Percentiles rank a stretch among this genome's conserved stretches.
Evolutionary conservation across 306 rosid species (phyloP).

Genomic region (Rosa rugosa): DNA sequence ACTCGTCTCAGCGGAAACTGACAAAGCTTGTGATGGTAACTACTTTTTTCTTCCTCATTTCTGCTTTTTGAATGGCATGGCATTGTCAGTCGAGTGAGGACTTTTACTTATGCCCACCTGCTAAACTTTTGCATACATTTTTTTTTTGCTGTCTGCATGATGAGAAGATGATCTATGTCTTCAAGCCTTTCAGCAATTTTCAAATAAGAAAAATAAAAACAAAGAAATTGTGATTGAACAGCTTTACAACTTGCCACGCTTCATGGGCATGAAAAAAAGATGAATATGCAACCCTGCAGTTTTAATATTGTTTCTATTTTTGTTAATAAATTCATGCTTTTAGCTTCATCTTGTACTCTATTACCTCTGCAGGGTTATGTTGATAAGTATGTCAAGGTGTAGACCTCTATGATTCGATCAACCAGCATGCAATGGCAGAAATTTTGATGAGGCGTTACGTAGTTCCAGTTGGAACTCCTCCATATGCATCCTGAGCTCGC

Average conservation of each 20-base stretch:
- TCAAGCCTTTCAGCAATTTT: neutral
- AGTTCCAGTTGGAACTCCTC: neutral
- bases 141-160: neutral
- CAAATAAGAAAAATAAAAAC: neutral
- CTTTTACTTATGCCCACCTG: neutral
- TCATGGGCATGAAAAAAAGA: neutral
- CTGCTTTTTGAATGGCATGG: slow-evolving; percentile 9
- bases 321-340: neutral
- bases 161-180: neutral
- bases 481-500: neutral
- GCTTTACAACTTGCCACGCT: neutral
- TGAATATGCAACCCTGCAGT: neutral
- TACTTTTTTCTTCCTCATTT: slow-evolving; percentile 22
- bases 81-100: slow-evolving; percentile 4
- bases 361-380: slow-evolving; percentile 72
- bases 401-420: slow-evolving; percentile 10
- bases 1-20: slow-evolving; percentile 86
- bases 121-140: slow-evolving; percentile 5
- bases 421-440: slow-evolving; percentile 1
- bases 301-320: neutral
- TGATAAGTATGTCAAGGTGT: slow-evolving; percentile 73
- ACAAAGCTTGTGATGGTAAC: slow-evolving; percentile 94
- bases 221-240: neutral
- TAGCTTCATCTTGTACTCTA: slow-evolving; percentile 9
- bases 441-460: neutral